These are phyloP conservation scores for Posidonia oceanica DNA, from an alignment of 116 monocot species.

Conservation along the genomic window DNA sequence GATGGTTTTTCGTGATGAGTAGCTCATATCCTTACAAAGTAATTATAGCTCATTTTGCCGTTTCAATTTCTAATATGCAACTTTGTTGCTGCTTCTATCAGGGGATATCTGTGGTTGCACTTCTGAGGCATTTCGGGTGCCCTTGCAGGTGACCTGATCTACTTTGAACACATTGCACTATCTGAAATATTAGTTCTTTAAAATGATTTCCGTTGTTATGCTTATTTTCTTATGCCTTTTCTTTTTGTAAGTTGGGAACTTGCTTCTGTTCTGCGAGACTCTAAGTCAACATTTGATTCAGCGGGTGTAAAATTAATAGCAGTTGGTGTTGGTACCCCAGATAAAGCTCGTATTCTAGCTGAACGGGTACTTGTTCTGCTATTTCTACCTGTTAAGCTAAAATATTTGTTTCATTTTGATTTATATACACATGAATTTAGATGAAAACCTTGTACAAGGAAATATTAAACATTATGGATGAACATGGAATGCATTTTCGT, in stretches of 20 bases:
- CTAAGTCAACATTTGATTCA: constrained; percentile 54
- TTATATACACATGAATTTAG: no score
- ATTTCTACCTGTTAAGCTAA: background rate
- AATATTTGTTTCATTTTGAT: background rate
- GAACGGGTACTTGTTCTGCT: constrained; percentile 32
- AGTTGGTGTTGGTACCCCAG: constrained; percentile 63
- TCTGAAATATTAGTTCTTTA: background rate
- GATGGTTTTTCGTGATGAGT: background rate
- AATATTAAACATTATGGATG: no score
- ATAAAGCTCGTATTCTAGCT: constrained; percentile 77
- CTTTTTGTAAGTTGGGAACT: constrained; percentile 56
- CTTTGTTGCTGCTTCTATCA: constrained; percentile 14
- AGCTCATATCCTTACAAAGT: background rate
- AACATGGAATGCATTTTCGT: no score
- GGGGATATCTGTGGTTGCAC: constrained; percentile 76
- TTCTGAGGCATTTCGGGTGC: constrained; percentile 88
- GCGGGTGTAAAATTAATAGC: constrained; percentile 68
- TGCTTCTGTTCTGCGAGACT: constrained; percentile 58
- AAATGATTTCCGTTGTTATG: background rate
- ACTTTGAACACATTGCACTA: background rate
- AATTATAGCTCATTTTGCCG: background rate
- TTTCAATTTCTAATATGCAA: background rate
- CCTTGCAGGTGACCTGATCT: constrained; percentile 47
- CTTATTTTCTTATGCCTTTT: background rate
- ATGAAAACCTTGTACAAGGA: no score